Evolutionary conservation across 345 rosid species (phyloP).

Genomic region (Hibiscus trionum): DNA sequence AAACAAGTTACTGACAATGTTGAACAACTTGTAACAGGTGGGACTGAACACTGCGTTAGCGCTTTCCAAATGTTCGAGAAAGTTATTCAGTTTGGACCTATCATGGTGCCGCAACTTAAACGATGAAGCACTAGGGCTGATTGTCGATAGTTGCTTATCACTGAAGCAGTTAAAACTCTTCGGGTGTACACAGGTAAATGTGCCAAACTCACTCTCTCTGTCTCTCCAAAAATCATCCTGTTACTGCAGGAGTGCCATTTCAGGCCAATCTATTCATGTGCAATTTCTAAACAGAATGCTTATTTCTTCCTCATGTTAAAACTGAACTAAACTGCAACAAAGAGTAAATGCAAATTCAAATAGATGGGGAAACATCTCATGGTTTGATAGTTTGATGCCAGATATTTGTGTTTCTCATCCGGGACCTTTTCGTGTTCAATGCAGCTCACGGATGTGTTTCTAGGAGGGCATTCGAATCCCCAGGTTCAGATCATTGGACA

Average conservation of each 20-base stretch:
- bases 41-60: conserved; percentile 38
- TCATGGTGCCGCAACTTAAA: conserved; percentile 55
- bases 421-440: neutral
- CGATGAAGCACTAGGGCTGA: conserved; percentile 43
- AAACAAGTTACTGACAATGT: neutral
- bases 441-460: conserved; percentile 7
- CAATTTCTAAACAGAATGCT: neutral
- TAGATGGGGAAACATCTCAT: neutral
- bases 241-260: neutral
- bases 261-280: neutral
- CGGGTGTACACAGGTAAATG: conserved; percentile 58
- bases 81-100: conserved; percentile 40
- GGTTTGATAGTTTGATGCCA: neutral
- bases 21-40: conserved; percentile 32
- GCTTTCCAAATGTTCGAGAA: conserved; percentile 36
- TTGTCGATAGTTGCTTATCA: conserved; percentile 39
- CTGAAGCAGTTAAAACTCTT: conserved; percentile 45
- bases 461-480: neutral
- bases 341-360: neutral
- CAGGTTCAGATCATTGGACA: conserved; percentile 1
- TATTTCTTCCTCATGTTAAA: neutral
- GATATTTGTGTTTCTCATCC: neutral
- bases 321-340: neutral
- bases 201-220: neutral
- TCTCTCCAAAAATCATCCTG: neutral